phyloP scores from a whole-genome alignment of 140 eudicot genomes.

The Cichorium intybus region DNA sequence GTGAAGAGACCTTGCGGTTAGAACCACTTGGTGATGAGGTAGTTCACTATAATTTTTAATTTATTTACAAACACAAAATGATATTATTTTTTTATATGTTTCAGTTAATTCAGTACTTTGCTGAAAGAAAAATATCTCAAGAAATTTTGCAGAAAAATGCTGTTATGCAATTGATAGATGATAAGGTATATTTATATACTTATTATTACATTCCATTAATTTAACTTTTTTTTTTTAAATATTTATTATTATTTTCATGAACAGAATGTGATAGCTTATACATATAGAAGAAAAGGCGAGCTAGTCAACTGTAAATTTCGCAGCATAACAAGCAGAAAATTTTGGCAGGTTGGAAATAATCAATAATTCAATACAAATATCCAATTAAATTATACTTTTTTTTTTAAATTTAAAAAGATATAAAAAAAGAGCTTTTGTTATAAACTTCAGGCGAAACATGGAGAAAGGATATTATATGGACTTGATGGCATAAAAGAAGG shows the following conservation, averaged over 20 bases:
- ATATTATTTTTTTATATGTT: conserved; percentile 17
- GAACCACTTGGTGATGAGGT: conserved; percentile 71
- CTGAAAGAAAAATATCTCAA: conserved; percentile 66
- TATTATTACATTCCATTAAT: not conserved
- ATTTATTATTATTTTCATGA: conserved; percentile 20
- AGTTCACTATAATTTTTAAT: conserved; percentile 11
- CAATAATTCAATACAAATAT: not conserved
- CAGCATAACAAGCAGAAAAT: conserved; percentile 50
- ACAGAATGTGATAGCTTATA: conserved; percentile 70
- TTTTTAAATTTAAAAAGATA: not conserved
- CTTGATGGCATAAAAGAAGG: conserved; percentile 75
- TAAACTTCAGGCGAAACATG: conserved; percentile 53
- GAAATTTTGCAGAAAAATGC: conserved; percentile 58
- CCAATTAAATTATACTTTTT: not conserved
- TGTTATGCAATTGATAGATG: conserved; percentile 68
- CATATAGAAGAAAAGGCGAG: conserved; percentile 61
- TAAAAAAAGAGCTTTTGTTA: conserved; percentile 7
- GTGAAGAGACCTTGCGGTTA: conserved; percentile 51
- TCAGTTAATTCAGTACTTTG: conserved; percentile 66
- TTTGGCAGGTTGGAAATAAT: conserved; percentile 80
- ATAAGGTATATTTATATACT: conserved; percentile 44
- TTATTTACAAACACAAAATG: not conserved
- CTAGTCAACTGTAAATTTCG: conserved; percentile 84
- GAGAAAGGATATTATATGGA: conserved; percentile 77
- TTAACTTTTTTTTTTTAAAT: not conserved